Percentiles rank a stretch among this genome's conserved stretches.
phyloP scores from a whole-genome alignment of 257 asterid genomes.

The Avicennia marina region DNA sequence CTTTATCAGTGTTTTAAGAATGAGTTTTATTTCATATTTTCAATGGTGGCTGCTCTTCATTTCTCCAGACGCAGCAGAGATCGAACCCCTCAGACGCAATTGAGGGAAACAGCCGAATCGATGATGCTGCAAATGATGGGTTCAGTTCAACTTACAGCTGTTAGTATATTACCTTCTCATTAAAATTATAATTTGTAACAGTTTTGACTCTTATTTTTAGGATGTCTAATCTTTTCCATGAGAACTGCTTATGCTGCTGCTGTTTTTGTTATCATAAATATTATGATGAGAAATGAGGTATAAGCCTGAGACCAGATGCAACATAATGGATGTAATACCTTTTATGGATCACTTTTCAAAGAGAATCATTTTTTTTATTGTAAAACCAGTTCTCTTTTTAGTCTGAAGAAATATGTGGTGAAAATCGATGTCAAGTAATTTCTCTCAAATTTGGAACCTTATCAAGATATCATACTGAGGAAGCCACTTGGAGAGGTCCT shows the following conservation, averaged over 20 bases:
- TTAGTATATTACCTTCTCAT: conserved; percentile 35
- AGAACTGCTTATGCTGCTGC: not conserved
- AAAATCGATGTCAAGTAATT: not conserved
- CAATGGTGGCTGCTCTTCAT: not conserved
- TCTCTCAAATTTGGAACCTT: not conserved
- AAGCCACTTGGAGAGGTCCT: not conserved
- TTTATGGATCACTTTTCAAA: not conserved
- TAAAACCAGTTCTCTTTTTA: not conserved
- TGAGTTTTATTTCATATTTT: conserved; percentile 3
- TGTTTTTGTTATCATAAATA: not conserved
- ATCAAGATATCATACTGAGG: not conserved
- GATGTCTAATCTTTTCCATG: not conserved
- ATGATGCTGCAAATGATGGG: conserved; percentile 62
- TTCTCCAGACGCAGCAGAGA: conserved; percentile 61
- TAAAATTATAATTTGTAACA: not conserved
- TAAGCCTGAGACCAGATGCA: not conserved
- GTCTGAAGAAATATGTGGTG: not conserved
- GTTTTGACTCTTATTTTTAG: conserved; percentile 1
- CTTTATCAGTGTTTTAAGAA: conserved; percentile 7
- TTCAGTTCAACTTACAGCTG: conserved; percentile 71
- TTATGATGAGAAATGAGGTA: not conserved
- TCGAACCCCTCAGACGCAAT: conserved; percentile 50
- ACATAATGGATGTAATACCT: conserved; percentile 1
- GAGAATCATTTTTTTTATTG: not conserved
- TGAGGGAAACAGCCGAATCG: conserved; percentile 54